A percentile compares a stretch with the other conserved stretches of the same genome.
Evolutionary conservation across 202 grass and related monocot genomes (phyloP).

Genomic region (Carex sylvatica): DNA sequence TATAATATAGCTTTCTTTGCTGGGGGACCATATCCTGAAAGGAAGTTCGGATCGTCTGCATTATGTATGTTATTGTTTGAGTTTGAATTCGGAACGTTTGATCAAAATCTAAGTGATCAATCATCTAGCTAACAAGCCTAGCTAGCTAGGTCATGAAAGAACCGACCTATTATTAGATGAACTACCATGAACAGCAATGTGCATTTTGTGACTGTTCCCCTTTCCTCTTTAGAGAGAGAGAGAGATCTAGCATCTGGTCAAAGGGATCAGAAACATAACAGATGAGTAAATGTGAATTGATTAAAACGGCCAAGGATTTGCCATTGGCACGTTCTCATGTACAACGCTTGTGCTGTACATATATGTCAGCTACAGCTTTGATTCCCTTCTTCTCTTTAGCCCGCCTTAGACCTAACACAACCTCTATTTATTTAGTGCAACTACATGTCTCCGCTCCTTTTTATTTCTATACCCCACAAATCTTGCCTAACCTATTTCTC

Average conservation of each 20-base stretch:
- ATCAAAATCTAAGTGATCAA: too few species aligned
- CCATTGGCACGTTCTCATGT: constrained; percentile 24
- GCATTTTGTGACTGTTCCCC: constrained; percentile 16
- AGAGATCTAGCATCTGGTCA: constrained; percentile 21
- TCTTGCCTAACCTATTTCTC: not conserved
- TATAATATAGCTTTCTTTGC: too few species aligned
- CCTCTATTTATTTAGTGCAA: constrained; percentile 28
- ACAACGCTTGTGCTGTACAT: constrained; percentile 23
- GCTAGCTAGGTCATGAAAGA: not conserved
- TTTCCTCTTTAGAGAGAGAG: not conserved
- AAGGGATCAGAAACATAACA: constrained; percentile 21
- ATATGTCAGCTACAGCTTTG: constrained; percentile 26
- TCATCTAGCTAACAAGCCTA: too few species aligned
- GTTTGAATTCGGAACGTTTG: too few species aligned
- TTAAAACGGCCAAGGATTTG: constrained; percentile 16
- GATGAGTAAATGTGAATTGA: constrained; percentile 23
- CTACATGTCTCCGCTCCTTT: constrained; percentile 2
- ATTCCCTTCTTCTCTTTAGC: constrained; percentile 8
- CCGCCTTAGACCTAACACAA: constrained; percentile 10
- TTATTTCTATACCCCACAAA: constrained; percentile 19
- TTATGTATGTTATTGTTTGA: too few species aligned
- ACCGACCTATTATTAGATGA: constrained; percentile 10
- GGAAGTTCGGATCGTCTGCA: too few species aligned
- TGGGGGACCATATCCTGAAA: too few species aligned
- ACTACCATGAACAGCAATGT: not conserved